These are phyloP conservation scores for Coelastrella sp. DNA, from an alignment of 139 green algal species.

Conservation along the genomic window DNA sequence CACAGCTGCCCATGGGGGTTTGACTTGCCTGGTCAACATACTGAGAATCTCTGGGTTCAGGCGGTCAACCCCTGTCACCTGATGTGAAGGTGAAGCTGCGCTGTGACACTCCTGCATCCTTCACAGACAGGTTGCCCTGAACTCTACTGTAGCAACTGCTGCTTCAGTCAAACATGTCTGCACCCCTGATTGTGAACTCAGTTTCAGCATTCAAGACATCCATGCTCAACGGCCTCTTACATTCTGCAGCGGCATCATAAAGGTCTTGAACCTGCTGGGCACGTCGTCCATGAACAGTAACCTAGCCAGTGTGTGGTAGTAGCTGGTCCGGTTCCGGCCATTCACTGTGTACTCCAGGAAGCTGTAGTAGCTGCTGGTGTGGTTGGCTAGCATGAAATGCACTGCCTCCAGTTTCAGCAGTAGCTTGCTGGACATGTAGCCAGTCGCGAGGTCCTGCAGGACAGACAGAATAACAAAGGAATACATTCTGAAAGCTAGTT, in stretches of 20 bases:
- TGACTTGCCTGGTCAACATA: too few relatives aligned
- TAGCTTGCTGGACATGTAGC: conserved; percentile 98
- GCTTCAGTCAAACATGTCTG: not conserved
- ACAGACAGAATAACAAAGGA: not conserved
- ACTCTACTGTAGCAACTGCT: not conserved
- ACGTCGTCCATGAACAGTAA: conserved; percentile 98
- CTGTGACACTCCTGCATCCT: not conserved
- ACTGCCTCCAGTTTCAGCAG: conserved; percentile 94
- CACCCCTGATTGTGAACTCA: not conserved
- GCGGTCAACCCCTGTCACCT: not conserved
- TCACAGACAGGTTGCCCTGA: not conserved
- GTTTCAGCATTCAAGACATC: not conserved
- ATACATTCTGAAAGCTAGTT: not conserved
- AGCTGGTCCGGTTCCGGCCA: conserved; percentile 89
- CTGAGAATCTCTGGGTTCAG: too few relatives aligned
- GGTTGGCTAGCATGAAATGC: conserved; percentile 86
- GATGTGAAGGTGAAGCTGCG: not conserved
- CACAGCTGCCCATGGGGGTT: too few relatives aligned
- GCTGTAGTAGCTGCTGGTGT: conserved; percentile 85
- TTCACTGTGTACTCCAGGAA: conserved; percentile 90
- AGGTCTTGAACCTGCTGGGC: conserved; percentile 88
- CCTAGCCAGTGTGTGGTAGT: conserved; percentile 93
- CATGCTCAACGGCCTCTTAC: conserved; percentile 34
- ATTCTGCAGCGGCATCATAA: conserved; percentile 92
- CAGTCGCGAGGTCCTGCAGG: conserved; percentile 86